phyloP scores from a whole-genome alignment of 1,284 basidiomycete species.

The Puccinia hordei region DNA sequence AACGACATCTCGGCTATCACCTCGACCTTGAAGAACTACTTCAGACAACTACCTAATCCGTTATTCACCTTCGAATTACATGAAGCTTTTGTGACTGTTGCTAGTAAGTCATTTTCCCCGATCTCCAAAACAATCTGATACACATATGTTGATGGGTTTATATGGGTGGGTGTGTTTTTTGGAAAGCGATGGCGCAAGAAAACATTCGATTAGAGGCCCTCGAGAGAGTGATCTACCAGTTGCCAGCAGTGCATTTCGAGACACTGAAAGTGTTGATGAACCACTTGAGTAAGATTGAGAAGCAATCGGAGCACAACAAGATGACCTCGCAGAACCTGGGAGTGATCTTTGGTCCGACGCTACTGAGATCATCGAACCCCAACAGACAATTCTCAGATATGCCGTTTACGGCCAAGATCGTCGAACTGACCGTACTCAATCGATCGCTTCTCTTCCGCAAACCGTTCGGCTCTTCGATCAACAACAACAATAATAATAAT shows the following conservation, averaged over 20 bases:
- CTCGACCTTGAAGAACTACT: constrained; percentile 94
- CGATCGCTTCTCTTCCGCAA: not conserved
- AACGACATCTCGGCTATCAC: constrained; percentile 97
- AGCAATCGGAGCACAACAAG: constrained; percentile 68
- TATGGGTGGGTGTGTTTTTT: too few relatives aligned
- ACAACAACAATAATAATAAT: too few relatives aligned
- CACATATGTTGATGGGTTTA: not conserved
- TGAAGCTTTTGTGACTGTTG: constrained; percentile 68
- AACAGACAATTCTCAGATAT: constrained; percentile 44
- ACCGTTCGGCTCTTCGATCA: too few relatives aligned
- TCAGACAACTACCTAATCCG: constrained; percentile 85
- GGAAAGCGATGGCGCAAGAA: constrained; percentile 67
- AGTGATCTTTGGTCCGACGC: constrained; percentile 89
- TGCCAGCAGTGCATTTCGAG: constrained; percentile 83
- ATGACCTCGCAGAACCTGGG: constrained; percentile 96
- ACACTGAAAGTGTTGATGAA: constrained; percentile 80
- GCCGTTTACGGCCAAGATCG: constrained; percentile 41
- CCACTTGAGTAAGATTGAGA: constrained; percentile 68
- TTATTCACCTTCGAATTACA: constrained; percentile 88
- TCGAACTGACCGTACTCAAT: constrained; percentile 36
- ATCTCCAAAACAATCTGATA: not conserved
- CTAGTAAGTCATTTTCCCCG: constrained; percentile 13
- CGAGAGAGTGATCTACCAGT: constrained; percentile 71
- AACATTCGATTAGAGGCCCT: constrained; percentile 68
- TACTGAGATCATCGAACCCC: constrained; percentile 27